Conservation (phyloP, 208 protist species). For the Leishmania braziliensis region DNA sequence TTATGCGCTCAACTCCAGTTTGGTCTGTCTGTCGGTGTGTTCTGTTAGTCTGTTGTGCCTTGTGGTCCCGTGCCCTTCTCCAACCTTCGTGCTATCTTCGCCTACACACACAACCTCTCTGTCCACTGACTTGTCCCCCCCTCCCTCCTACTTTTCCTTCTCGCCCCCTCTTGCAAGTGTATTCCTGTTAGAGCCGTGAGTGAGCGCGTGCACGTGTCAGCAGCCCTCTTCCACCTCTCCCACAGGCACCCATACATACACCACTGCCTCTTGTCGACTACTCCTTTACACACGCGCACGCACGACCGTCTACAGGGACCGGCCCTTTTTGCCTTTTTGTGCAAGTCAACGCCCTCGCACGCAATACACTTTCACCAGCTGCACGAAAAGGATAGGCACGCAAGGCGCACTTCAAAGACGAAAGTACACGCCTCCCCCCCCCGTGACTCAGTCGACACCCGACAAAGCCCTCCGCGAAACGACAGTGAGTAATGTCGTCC, state of each 20-base stretch:
- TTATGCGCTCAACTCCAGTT: no score
- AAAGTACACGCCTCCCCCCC: not conserved
- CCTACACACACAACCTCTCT: no score
- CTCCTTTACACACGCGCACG: not conserved
- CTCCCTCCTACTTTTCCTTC: not conserved
- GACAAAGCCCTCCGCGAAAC: no score
- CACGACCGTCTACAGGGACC: not conserved
- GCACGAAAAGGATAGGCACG: not conserved
- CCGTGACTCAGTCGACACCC: not conserved
- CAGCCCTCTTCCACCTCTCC: not conserved
- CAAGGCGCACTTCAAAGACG: not conserved
- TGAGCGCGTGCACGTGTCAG: not conserved
- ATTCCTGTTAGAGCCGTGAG: not conserved
- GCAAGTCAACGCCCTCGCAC: not conserved
- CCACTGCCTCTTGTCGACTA: not conserved
- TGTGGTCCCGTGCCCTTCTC: no score
- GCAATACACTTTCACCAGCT: not conserved
- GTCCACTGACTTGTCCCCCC: no score
- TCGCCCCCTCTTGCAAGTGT: not conserved
- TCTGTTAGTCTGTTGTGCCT: no score
- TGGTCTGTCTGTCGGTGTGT: no score
- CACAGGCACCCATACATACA: not conserved
- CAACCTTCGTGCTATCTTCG: no score
- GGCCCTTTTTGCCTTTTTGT: not conserved
- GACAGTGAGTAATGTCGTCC: slow-evolving; percentile 12